phyloP scores from a whole-genome alignment of 805 yeast genomes.

The Lachancea fermentati region DNA sequence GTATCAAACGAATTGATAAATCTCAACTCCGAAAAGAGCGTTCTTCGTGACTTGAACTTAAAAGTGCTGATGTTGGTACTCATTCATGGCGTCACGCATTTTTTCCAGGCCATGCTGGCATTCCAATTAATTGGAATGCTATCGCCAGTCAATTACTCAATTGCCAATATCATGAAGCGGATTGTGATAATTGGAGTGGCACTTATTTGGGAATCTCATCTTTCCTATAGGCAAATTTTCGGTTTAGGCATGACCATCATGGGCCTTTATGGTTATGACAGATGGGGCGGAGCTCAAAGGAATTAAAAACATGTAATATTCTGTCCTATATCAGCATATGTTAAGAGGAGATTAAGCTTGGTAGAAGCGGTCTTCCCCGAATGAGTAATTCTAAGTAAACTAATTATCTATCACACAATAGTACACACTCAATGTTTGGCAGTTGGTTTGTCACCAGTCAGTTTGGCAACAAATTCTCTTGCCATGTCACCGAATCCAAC shows the following conservation, averaged over 20 bases:
- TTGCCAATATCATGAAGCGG: constrained; percentile 71
- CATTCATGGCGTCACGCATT: constrained; percentile 66
- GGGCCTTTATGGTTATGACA: constrained; percentile 68
- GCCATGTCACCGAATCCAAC: constrained; percentile 96
- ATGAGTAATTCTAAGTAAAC: too few relatives aligned
- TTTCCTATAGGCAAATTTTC: constrained; percentile 37
- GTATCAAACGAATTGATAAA: constrained; percentile 45
- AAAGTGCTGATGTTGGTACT: constrained; percentile 37
- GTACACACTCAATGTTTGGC: constrained; percentile 36
- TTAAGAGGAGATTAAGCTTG: too few relatives aligned
- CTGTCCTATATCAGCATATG: too few relatives aligned
- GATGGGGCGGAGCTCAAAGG: constrained; percentile 45
- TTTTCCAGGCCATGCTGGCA: constrained; percentile 66
- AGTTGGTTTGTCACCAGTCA: constrained; percentile 55
- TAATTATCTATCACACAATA: too few relatives aligned
- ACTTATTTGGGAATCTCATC: constrained; percentile 54
- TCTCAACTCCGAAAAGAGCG: constrained; percentile 17
- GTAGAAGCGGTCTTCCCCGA: too few relatives aligned
- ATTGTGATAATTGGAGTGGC: constrained; percentile 66
- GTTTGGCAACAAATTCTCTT: constrained; percentile 56
- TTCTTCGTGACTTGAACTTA: constrained; percentile 27
- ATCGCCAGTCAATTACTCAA: constrained; percentile 72
- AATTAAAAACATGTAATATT: background rate
- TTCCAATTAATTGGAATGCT: constrained; percentile 68
- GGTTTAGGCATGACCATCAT: constrained; percentile 52